Evolutionary conservation across 2,329 filamentous ascomycete species (phyloP).

Genomic region (Teratosphaeriaceae sp.): DNA sequence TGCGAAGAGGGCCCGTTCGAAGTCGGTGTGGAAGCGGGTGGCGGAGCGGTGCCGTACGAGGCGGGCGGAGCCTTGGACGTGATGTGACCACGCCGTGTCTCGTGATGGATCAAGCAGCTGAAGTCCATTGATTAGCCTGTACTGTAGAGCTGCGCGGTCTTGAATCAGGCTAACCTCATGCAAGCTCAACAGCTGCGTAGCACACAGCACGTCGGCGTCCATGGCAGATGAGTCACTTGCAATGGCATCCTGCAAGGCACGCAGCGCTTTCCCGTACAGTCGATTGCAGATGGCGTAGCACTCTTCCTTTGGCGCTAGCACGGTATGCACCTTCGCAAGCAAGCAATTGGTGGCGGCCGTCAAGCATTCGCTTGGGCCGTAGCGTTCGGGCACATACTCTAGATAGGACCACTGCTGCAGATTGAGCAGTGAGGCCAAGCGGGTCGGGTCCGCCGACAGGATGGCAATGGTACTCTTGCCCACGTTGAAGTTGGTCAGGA

Average conservation of each 20-base stretch:
- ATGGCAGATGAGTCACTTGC: slow-evolving; percentile 6
- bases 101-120: slow-evolving; percentile 27
- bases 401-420: slow-evolving; percentile 17
- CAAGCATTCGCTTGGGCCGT: slow-evolving; percentile 16
- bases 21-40: slow-evolving; percentile 27
- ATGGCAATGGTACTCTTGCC: slow-evolving; percentile 12
- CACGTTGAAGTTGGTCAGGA: slow-evolving; percentile 23
- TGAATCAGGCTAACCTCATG: slow-evolving; percentile 20
- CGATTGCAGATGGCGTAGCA: slow-evolving; percentile 3
- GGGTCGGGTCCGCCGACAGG: slow-evolving; percentile 12
- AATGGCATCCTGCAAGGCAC: slow-evolving; percentile 16
- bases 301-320: slow-evolving; percentile 10
- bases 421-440: slow-evolving; percentile 12
- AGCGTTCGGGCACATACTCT: slow-evolving; percentile 18
- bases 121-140: neutral
- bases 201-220: slow-evolving; percentile 20
- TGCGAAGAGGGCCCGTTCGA: slow-evolving; percentile 32
- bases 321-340: slow-evolving; percentile 15
- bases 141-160: too few species aligned
- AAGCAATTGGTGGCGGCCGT: slow-evolving; percentile 20
- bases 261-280: slow-evolving; percentile 20
- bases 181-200: slow-evolving; percentile 15
- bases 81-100: slow-evolving; percentile 27
- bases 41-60: slow-evolving; percentile 28
- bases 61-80: slow-evolving; percentile 27